phyloP scores from a whole-genome alignment of 495 filamentous ascomycete species.

The Tuber magnatum region DNA sequence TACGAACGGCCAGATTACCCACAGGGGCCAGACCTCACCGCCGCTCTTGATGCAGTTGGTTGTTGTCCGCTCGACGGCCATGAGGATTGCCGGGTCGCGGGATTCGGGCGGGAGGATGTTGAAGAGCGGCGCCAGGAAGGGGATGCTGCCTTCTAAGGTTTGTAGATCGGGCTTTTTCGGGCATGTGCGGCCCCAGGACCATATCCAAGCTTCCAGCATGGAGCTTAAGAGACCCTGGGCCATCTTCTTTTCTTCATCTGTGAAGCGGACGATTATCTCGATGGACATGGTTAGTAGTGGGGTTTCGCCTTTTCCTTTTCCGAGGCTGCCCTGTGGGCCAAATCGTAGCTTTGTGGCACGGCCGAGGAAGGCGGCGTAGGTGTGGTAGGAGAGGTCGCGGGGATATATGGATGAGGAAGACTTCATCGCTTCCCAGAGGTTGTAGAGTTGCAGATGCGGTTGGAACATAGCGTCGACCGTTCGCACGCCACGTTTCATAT shows the following conservation, averaged over 20 bases:
- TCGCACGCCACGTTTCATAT: conserved; percentile 19
- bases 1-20: conserved; percentile 26
- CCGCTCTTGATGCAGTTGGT: conserved; percentile 19
- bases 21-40: conserved; percentile 19
- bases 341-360: conserved; percentile 25
- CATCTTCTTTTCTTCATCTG: conserved; percentile 16
- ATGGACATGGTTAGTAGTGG: conserved; percentile 27
- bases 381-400: conserved; percentile 23
- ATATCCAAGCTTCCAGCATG: conserved; percentile 28
- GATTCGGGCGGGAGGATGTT: conserved; percentile 16
- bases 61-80: conserved; percentile 15
- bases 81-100: conserved; percentile 17
- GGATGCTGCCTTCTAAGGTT: conserved; percentile 21
- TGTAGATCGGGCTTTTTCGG: conserved; percentile 3
- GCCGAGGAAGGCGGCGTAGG: conserved; percentile 27
- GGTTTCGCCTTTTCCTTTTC: conserved; percentile 21
- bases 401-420: conserved; percentile 17
- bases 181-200: conserved; percentile 25
- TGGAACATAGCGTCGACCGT: conserved; percentile 8
- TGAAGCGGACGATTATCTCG: conserved; percentile 25
- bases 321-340: background rate
- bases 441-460: conserved; percentile 14
- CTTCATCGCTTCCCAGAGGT: conserved; percentile 27
- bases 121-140: conserved; percentile 24
- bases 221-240: conserved; percentile 13